Evolutionary conservation across 495 filamentous ascomycete genomes (phyloP), one percentile per base, ranked within the genome.

Genomic region (Tuber brumale): DNA sequence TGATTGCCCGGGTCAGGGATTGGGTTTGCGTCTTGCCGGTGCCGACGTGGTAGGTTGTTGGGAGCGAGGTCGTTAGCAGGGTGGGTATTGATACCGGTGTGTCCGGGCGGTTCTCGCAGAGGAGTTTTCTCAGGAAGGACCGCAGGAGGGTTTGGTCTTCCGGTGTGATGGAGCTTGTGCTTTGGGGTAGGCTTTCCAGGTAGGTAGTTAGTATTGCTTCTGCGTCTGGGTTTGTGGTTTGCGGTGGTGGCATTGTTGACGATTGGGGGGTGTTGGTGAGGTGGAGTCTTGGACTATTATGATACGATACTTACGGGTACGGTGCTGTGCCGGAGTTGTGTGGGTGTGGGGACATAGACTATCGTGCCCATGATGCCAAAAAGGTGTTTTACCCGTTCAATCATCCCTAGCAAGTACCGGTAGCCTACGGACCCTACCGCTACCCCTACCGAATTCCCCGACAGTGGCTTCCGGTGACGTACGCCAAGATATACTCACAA

Each of bases 1-100:
- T 79, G 43, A 93, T 88, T 48, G 88, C 87, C 10, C 90, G 88
- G 6, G 90, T 83, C 10, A 91, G 83, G 9, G 85, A 79, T 16
- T 81, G 76, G 12, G 87, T 86, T 57, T 69, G 92, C 84, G 44
- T 86, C 85, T 18, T 86, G 85, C 7, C 90, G 89, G 0, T 87
- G 51, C 91, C 90, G 8, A 90, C 81, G 35, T 84, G 82, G 79
- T 92, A 88, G 35, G 83, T 84, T 42, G 84, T 80, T 0, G 87
- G 85, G 1, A 74, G 81, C 66, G 87, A 88, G 19, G 79, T 85
- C 10, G 86, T 86, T 9, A 87, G 80, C 9, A 91, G 81, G 37
- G 70, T 70, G 43, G 57, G 77, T 8, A 81, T 21, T 31, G 79
- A 76, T 35, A 82, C 48, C 16, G 80, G 76, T 35, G 80, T 70